A percentile compares a stretch with the other conserved stretches of the same genome.
Conservation (phyloP, 2,329 filamentous ascomycete genomes). For the Paecilomyces sp. region DNA sequence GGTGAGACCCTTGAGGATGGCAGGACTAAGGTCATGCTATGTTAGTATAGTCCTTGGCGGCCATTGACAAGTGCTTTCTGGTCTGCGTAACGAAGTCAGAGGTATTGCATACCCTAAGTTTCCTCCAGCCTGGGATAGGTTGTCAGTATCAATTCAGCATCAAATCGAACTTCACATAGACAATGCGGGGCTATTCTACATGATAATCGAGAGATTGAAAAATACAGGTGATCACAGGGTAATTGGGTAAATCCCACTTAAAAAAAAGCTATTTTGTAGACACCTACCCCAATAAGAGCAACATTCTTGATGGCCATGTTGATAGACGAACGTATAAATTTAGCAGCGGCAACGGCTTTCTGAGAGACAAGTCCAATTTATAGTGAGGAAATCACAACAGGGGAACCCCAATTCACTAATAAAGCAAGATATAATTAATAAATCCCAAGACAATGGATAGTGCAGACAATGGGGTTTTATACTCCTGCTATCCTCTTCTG, state of each 20-base stretch:
- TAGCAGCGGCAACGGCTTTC: too few species aligned
- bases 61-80: not conserved
- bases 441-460: too few species aligned
- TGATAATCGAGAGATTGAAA: too few species aligned
- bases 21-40: not conserved
- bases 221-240: too few species aligned
- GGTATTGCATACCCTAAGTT: not conserved
- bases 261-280: not conserved
- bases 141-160: not conserved
- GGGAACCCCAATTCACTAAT: too few species aligned
- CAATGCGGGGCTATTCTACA: not conserved
- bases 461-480: too few species aligned
- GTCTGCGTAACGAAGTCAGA: not conserved
- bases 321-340: not conserved
- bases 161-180: not conserved
- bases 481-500: too few species aligned
- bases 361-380: too few species aligned
- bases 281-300: conserved; percentile 2
- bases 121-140: conserved; percentile 1
- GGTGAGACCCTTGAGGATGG: conserved; percentile 5
- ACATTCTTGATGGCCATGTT: conserved; percentile 5
- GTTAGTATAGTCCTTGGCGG: not conserved
- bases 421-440: too few species aligned
- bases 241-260: not conserved
- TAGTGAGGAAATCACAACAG: too few species aligned